Evolutionary conservation across 2,329 filamentous ascomycete species (phyloP), one percentile per base, ranked within the genome.

Genomic region (Colletotrichum sp.): DNA sequence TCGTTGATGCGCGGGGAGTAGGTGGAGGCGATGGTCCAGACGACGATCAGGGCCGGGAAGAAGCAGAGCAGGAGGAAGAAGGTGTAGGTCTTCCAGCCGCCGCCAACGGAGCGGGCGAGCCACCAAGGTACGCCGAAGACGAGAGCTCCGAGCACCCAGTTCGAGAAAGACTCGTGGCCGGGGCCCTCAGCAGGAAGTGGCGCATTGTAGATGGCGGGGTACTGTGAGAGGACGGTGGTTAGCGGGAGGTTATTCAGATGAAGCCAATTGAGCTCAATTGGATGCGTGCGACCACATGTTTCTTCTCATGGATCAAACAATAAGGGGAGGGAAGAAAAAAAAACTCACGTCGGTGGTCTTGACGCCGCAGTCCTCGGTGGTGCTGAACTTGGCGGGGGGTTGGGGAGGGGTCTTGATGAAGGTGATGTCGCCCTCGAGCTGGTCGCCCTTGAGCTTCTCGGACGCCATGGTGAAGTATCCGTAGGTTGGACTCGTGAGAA

Each of bases 1-100:
- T 98, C 96, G 83, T 96, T 98, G 88, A 94, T 95, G 84, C 96
- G 95, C 68, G 96, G 95, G 78, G 94, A 95, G 83, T 96, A 92
- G 79, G 92, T 88, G 5, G 96, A 98, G 76, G 92, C 91, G 69
- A 94, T 84, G 80, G 94, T 90, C 96, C 96, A 98, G 90, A 95
- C 98, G 79, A 85, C 91, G 79, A 92, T 92, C 73, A 98, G 90
- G 80, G 98, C 92, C 12, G 96, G 96, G 71, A 98, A 85, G 68
- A 91, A 90, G 79, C 95, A 93, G 83, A 98, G 88, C 80, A 98
- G 82, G 79, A 92, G 93, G 83, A 98, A 94, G 91, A 98, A 95
- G 82, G 98, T 87, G 85, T 93, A 93, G 79, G 96, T 98, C 90
- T 96, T 94, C 82, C 95, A 87, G 76, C 96, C 96, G 78, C 96